Percentiles rank a stretch among this genome's conserved stretches.
These are phyloP conservation scores for Fomitopsis palustris DNA, from an alignment of 1,284 basidiomycete species.

Conservation along the genomic window DNA sequence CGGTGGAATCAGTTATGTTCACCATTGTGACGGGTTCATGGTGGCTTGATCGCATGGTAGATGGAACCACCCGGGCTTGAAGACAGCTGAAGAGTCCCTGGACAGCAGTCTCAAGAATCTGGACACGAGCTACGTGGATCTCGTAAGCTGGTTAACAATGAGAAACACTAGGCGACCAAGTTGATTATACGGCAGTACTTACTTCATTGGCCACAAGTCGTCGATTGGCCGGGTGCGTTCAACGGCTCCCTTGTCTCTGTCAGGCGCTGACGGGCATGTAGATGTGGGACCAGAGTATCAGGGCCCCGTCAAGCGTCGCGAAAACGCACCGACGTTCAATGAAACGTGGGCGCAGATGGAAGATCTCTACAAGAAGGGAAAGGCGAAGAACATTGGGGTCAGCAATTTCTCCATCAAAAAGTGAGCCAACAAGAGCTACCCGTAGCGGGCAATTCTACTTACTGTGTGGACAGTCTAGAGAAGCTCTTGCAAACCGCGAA, in stretches of 20 bases:
- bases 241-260: neutral
- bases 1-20: no score
- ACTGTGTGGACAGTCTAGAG: conserved; percentile 32
- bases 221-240: conserved; percentile 19
- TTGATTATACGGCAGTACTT: conserved; percentile 21
- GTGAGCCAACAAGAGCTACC: conserved; percentile 19
- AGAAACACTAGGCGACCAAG: neutral
- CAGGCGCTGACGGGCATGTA: neutral
- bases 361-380: conserved; percentile 39
- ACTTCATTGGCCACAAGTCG: conserved; percentile 31
- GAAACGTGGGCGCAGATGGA: conserved; percentile 64
- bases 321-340: conserved; percentile 37
- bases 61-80: conserved; percentile 20
- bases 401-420: conserved; percentile 67
- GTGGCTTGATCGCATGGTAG: conserved; percentile 8
- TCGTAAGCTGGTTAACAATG: conserved; percentile 15
- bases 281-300: conserved; percentile 20
- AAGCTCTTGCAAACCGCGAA: conserved; percentile 37
- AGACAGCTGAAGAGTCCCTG: conserved; percentile 24
- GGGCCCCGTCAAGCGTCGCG: conserved; percentile 29
- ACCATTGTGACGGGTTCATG: no score
- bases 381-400: conserved; percentile 61
- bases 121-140: conserved; percentile 29
- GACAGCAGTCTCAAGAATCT: conserved; percentile 27
- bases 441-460: neutral